Percentiles rank a stretch among this genome's conserved stretches.
Conservation (phyloP, 306 rosid species). For the Rosa rugosa region DNA sequence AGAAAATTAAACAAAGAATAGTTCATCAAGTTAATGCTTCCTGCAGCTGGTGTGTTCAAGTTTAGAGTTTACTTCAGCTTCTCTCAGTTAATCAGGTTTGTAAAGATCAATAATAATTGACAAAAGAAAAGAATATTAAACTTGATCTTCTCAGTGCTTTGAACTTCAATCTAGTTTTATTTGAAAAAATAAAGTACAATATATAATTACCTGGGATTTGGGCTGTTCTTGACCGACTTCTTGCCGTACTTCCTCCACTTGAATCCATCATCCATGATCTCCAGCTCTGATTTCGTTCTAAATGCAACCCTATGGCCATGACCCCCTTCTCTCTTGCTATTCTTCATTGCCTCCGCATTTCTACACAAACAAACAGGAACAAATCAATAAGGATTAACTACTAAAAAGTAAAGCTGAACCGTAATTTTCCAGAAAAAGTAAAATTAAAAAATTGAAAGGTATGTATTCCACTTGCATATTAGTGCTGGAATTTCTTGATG, state of each 20-base stretch:
- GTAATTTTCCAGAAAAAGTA: background rate
- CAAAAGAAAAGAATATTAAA: too few relatives aligned
- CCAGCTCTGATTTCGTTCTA: conserved; percentile 63
- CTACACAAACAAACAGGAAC: conserved; percentile 27
- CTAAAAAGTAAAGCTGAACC: background rate
- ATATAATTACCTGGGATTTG: conserved; percentile 50
- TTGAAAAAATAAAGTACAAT: background rate
- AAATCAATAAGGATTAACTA: background rate
- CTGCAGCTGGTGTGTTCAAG: background rate
- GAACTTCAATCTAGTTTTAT: background rate
- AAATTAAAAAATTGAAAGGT: background rate
- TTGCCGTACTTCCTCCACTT: conserved; percentile 89
- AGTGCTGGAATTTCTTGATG: conserved; percentile 28
- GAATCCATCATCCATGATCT: conserved; percentile 80
- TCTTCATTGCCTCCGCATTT: conserved; percentile 18
- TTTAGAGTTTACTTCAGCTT: background rate
- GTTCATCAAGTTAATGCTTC: background rate
- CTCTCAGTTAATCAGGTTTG: background rate
- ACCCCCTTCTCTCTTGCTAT: conserved; percentile 30
- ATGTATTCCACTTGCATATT: conserved; percentile 32
- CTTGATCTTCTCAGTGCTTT: background rate
- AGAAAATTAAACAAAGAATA: background rate
- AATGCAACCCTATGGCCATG: conserved; percentile 50
- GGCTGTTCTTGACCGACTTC: conserved; percentile 64
- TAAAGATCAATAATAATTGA: background rate